A percentile compares a stretch with the other conserved stretches of the same genome.
Conservation (phyloP, 2,329 filamentous ascomycete species). For the Trichoderma polysporum region DNA sequence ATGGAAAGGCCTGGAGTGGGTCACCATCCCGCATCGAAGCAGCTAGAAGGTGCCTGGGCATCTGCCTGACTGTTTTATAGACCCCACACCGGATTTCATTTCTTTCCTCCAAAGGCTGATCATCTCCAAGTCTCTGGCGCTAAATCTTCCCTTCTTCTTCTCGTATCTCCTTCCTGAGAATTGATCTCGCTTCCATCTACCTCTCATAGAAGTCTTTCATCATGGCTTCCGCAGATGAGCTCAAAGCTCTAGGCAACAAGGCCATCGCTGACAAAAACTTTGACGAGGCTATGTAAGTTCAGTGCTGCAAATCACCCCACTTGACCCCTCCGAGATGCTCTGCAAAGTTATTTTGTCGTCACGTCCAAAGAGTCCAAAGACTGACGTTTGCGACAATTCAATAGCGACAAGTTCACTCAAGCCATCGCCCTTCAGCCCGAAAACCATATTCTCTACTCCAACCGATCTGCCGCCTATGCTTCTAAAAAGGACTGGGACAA, state of each 20-base stretch:
- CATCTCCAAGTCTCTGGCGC: slow-evolving; percentile 11
- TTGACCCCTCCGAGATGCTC: not conserved
- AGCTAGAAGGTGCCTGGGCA: slow-evolving; percentile 40
- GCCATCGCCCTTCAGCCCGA: slow-evolving; percentile 83
- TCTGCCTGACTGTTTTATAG: slow-evolving; percentile 27
- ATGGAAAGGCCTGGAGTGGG: slow-evolving; percentile 31
- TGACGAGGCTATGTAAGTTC: slow-evolving; percentile 84
- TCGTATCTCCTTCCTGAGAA: not conserved
- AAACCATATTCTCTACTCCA: slow-evolving; percentile 98
- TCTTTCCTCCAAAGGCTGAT: slow-evolving; percentile 7
- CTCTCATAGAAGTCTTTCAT: not conserved
- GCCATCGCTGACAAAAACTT: slow-evolving; percentile 98
- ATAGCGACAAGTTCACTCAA: slow-evolving; percentile 88
- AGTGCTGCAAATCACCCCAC: slow-evolving; percentile 3
- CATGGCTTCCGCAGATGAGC: slow-evolving; percentile 68
- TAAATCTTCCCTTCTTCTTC: slow-evolving; percentile 1
- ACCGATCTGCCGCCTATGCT: slow-evolving; percentile 83
- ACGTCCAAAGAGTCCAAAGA: not conserved
- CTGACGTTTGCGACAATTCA: not conserved
- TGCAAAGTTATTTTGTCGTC: not conserved
- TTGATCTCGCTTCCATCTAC: not conserved
- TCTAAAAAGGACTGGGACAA: slow-evolving; percentile 86
- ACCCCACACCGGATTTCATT: slow-evolving; percentile 28
- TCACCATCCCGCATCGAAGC: slow-evolving; percentile 39
- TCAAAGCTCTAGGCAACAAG: slow-evolving; percentile 98